Evolutionary conservation across 2,329 filamentous ascomycete species (phyloP).

Genomic region (Aspergillus fischeri): DNA sequence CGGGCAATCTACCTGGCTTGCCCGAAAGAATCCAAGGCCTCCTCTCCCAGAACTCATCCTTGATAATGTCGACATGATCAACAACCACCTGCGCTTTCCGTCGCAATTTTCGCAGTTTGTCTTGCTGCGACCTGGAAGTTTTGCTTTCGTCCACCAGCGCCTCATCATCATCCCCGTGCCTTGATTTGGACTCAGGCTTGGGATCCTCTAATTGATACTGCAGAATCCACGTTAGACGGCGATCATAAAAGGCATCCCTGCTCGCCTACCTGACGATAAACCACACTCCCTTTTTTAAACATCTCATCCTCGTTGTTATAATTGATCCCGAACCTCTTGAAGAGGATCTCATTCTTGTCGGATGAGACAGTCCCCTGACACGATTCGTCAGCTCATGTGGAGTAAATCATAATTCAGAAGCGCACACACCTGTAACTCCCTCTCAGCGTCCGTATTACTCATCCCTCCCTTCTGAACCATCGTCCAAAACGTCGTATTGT

Average conservation of each 20-base stretch:
- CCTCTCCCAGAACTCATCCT: conserved; percentile 86
- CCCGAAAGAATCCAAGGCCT: conserved; percentile 80
- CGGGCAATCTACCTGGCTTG: conserved; percentile 64
- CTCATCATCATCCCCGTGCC: conserved; percentile 9
- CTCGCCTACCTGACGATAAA: conserved; percentile 68
- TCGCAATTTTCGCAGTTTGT: conserved; percentile 77
- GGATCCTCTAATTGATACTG: conserved; percentile 68
- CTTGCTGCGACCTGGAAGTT: conserved; percentile 72
- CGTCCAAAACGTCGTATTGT: conserved; percentile 95
- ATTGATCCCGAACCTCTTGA: conserved; percentile 83
- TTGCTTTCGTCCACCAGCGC: conserved; percentile 38
- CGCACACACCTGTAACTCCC: conserved; percentile 63
- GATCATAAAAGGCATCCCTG: neutral
- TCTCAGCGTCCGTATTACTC: conserved; percentile 73
- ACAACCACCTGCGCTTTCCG: conserved; percentile 76
- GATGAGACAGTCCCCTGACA: conserved; percentile 71
- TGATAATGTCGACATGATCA: conserved; percentile 90
- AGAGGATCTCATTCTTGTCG: conserved; percentile 96
- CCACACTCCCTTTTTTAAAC: conserved; percentile 85
- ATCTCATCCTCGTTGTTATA: conserved; percentile 96
- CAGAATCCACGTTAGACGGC: conserved; percentile 1
- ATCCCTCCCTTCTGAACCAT: conserved; percentile 75
- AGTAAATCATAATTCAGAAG: neutral
- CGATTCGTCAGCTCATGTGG: conserved; percentile 17
- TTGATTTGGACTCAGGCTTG: conserved; percentile 38